phyloP scores from a whole-genome alignment of 495 filamentous ascomycete genomes.

The Echria macrotheca region DNA sequence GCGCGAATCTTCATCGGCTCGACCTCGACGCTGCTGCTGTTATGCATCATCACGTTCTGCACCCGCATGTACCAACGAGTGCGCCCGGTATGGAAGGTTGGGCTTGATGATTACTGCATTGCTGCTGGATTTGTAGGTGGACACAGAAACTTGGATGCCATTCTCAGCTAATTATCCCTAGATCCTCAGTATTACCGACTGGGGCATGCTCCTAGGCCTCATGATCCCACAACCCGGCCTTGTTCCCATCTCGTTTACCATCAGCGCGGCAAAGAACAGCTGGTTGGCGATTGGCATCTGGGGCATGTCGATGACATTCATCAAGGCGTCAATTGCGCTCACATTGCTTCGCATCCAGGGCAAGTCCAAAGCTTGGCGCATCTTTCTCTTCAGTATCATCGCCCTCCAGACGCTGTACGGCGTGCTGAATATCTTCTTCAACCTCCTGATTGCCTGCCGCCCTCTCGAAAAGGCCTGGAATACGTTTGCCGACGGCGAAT shows the following conservation, averaged over 20 bases:
- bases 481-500: constrained; percentile 4
- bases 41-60: constrained; percentile 15
- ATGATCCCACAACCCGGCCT: constrained; percentile 12
- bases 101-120: constrained; percentile 23
- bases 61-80: constrained; percentile 22
- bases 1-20: constrained; percentile 14
- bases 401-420: constrained; percentile 54
- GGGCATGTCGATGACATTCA: constrained; percentile 26
- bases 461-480: constrained; percentile 21
- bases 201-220: constrained; percentile 13
- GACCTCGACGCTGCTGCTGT: constrained; percentile 13
- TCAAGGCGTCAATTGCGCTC: constrained; percentile 23
- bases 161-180: not conserved
- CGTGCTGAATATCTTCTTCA: constrained; percentile 27
- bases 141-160: not conserved
- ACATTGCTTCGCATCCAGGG: constrained; percentile 24
- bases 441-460: constrained; percentile 19
- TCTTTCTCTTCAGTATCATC: constrained; percentile 50
- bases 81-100: constrained; percentile 23
- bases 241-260: constrained; percentile 5
- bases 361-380: constrained; percentile 32
- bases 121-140: constrained; percentile 20
- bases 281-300: constrained; percentile 24
- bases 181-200: not conserved
- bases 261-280: constrained; percentile 12